Evolutionary conservation across 139 green algal genomes (phyloP), one percentile per base, ranked within the genome.

Genomic region (Micractinium conductrix): DNA sequence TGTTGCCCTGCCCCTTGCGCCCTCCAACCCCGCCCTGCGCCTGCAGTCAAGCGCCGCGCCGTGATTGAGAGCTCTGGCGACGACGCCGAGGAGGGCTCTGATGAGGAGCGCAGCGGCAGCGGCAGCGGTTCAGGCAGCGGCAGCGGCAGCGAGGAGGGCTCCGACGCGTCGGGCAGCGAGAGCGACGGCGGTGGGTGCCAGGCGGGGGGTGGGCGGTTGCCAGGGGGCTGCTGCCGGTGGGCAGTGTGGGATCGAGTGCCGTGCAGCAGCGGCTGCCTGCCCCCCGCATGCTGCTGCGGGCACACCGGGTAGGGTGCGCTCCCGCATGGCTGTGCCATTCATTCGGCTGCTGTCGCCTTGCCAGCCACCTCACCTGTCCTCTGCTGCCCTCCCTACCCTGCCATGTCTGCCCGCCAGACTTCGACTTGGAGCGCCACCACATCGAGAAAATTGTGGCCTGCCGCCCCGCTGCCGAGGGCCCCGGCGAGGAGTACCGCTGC

Each of bases 381-480:
- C 7, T 68, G 14, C 6, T 68, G 60, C 48, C 48, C 53, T 62
- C 53, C 7, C 10, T 21, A 9, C 24, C 8, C 53, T 62, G 53
- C 8, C 2, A 19, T 62, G 1, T 70, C 28, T 37, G 8, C n/a
- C 63, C 63, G 1, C 74, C 33, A 17, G 7, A 2, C 4, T 71
- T 16, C 26, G 80, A 44, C 35, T 3, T 85, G 28, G 80, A 80
- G 42, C 10, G 50, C n/a, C 16, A 14, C 1, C 14, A 70, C 33
- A 78, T 88, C 35, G 87, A 90, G 63, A 85, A 72, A 40, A 80
- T 90, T n/a, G 63, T 90, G 78, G 63, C 75, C n/a, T 74, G 65
- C 43, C 67, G 82, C 0, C 14, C 9, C 4, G 37, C 30, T 33
- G 58, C 42, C 6, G 85, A 81, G 21, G 73, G 84, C 33, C 69